phyloP scores from a whole-genome alignment of 164 flowering plant species.

The Umbilicus rupestris region DNA sequence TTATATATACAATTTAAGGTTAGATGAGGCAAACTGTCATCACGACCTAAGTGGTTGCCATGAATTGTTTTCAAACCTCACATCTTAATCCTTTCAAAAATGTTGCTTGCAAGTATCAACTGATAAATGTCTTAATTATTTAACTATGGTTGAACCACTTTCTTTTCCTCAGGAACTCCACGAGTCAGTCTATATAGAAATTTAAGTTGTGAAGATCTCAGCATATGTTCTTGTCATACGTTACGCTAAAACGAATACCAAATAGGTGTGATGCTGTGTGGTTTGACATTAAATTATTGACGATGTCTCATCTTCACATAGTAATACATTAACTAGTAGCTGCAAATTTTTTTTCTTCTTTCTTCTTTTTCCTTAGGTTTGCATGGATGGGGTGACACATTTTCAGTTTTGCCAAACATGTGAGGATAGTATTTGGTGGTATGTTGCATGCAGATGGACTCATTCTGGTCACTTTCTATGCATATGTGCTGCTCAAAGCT shows the following conservation, averaged over 20 bases:
- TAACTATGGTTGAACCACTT: background rate
- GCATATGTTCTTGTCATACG: background rate
- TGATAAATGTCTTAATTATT: background rate
- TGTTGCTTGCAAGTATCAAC: slow-evolving; percentile 1
- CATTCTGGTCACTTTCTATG: background rate
- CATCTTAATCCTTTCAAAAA: background rate
- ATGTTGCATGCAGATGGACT: background rate
- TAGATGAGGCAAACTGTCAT: slow-evolving; percentile 4
- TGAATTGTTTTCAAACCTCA: background rate
- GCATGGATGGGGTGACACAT: background rate
- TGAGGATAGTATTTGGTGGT: background rate
- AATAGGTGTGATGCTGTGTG: background rate
- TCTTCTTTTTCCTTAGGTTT: background rate
- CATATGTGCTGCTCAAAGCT: background rate
- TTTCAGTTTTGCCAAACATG: background rate
- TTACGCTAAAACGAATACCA: background rate
- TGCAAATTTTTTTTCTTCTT: too few species aligned
- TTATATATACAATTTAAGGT: background rate
- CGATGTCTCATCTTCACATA: background rate
- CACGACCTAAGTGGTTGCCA: background rate
- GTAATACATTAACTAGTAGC: background rate
- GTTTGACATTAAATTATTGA: background rate
- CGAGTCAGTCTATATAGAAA: background rate
- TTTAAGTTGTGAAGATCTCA: background rate
- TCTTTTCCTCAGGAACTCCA: background rate